Evolutionary conservation across 2,329 filamentous ascomycete genomes (phyloP).

Genomic region (Aspergillus thermomutatus): DNA sequence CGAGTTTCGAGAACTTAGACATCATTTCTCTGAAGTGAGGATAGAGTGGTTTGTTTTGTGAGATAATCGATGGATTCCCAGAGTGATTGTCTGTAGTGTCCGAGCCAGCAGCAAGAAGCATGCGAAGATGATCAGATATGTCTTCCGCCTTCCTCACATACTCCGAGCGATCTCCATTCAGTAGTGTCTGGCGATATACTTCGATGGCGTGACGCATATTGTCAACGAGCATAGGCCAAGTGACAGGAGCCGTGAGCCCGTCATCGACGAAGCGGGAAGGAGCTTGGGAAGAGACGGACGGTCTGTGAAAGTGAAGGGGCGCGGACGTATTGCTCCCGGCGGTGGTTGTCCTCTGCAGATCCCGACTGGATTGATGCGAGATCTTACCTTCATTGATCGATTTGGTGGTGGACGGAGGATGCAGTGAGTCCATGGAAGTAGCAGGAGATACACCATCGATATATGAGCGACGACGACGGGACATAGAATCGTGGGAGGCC

Average conservation of each 20-base stretch:
- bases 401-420: slow-evolving; percentile 60
- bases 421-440: slow-evolving; percentile 88
- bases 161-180: slow-evolving; percentile 76
- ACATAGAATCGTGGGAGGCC: slow-evolving; percentile 65
- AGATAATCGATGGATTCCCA: slow-evolving; percentile 98
- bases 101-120: slow-evolving; percentile 91
- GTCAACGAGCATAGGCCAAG: slow-evolving; percentile 84
- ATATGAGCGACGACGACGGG: slow-evolving; percentile 64
- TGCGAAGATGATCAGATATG: slow-evolving; percentile 90
- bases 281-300: slow-evolving; percentile 50
- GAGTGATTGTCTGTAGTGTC: slow-evolving; percentile 98
- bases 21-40: slow-evolving; percentile 99
- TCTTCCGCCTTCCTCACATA: slow-evolving; percentile 95
- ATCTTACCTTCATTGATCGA: slow-evolving; percentile 54
- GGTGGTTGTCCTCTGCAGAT: slow-evolving; percentile 32
- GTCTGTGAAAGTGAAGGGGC: slow-evolving; percentile 47
- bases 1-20: slow-evolving; percentile 99
- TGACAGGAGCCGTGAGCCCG: slow-evolving; percentile 71
- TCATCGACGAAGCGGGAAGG: slow-evolving; percentile 90
- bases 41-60: slow-evolving; percentile 93
- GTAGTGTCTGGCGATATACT: slow-evolving; percentile 84
- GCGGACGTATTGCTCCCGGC: slow-evolving; percentile 55
- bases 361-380: slow-evolving; percentile 16
- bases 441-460: slow-evolving; percentile 75
- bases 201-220: slow-evolving; percentile 93